Conservation (phyloP, 2,329 filamentous ascomycete species). For the Dactylellina cionopaga region DNA sequence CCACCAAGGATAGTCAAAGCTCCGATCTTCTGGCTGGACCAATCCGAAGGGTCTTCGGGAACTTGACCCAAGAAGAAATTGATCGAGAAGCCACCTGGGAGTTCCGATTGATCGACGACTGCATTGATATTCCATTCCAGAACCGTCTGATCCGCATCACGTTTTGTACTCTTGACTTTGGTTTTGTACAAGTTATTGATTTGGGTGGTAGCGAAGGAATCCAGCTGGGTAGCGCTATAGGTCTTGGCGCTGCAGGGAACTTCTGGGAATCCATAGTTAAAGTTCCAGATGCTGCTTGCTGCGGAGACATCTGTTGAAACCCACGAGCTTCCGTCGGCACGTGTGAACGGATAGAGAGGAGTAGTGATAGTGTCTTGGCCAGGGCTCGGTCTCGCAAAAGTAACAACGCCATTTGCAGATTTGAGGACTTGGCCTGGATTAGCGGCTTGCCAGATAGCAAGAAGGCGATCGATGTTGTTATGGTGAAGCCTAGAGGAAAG, state of each 20-base stretch:
- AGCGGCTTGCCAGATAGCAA: slow-evolving; percentile 56
- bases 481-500: slow-evolving; percentile 51
- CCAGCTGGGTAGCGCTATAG: neutral
- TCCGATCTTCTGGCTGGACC: slow-evolving; percentile 19
- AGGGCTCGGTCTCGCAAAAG: slow-evolving; percentile 34
- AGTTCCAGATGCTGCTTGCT: slow-evolving; percentile 45
- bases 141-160: neutral
- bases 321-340: slow-evolving; percentile 32
- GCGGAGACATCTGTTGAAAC: slow-evolving; percentile 47
- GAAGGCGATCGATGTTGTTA: slow-evolving; percentile 55
- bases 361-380: slow-evolving; percentile 51
- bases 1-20: slow-evolving; percentile 28
- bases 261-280: slow-evolving; percentile 54
- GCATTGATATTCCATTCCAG: slow-evolving; percentile 54
- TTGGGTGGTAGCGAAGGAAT: slow-evolving; percentile 33
- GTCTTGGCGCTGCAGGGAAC: slow-evolving; percentile 39
- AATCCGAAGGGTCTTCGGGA: neutral
- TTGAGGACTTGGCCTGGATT: slow-evolving; percentile 44
- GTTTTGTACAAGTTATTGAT: slow-evolving; percentile 53
- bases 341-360: slow-evolving; percentile 54
- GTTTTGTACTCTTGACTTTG: neutral
- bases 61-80: slow-evolving; percentile 22
- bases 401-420: slow-evolving; percentile 13
- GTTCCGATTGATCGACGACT: slow-evolving; percentile 53
- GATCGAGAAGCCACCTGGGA: slow-evolving; percentile 41